Conservation (phyloP, 169 alveolate genomes). For the Plasmodium gallinaceum region DNA sequence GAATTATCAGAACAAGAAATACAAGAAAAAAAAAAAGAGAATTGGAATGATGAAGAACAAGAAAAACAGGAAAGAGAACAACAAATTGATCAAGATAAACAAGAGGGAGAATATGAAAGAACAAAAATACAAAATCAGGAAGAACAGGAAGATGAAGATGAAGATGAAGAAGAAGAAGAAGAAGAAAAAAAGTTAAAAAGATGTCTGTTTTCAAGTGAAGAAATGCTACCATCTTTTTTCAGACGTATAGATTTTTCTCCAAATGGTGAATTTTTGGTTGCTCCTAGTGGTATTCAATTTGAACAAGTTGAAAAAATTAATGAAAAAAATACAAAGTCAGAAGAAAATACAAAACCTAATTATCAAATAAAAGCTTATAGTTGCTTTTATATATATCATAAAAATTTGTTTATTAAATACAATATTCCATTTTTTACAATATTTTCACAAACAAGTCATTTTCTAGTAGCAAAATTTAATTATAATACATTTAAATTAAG, state of each 20-base stretch:
- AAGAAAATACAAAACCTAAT: slow-evolving; percentile 55
- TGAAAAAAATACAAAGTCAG: slow-evolving; percentile 46
- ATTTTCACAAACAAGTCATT: slow-evolving; percentile 76
- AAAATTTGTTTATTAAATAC: slow-evolving; percentile 63
- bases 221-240: slow-evolving; percentile 89
- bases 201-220: slow-evolving; percentile 88
- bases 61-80: slow-evolving; percentile 29
- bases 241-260: slow-evolving; percentile 94
- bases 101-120: slow-evolving; percentile 18
- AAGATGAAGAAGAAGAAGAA: slow-evolving; percentile 56
- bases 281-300: slow-evolving; percentile 91
- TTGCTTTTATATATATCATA: slow-evolving; percentile 75
- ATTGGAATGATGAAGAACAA: not conserved
- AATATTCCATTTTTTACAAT: slow-evolving; percentile 73
- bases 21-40: slow-evolving; percentile 29
- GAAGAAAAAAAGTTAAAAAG: slow-evolving; percentile 77
- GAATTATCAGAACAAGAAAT: slow-evolving; percentile 18
- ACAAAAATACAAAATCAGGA: slow-evolving; percentile 19
- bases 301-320: slow-evolving; percentile 63
- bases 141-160: slow-evolving; percentile 27
- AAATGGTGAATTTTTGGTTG: slow-evolving; percentile 88
- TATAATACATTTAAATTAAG: slow-evolving; percentile 58
- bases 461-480: slow-evolving; percentile 75
- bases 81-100: slow-evolving; percentile 4
- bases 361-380: slow-evolving; percentile 65